These are phyloP conservation scores for Fusarium torreyae DNA, from an alignment of 2,329 filamentous ascomycete species.

Conservation along the genomic window DNA sequence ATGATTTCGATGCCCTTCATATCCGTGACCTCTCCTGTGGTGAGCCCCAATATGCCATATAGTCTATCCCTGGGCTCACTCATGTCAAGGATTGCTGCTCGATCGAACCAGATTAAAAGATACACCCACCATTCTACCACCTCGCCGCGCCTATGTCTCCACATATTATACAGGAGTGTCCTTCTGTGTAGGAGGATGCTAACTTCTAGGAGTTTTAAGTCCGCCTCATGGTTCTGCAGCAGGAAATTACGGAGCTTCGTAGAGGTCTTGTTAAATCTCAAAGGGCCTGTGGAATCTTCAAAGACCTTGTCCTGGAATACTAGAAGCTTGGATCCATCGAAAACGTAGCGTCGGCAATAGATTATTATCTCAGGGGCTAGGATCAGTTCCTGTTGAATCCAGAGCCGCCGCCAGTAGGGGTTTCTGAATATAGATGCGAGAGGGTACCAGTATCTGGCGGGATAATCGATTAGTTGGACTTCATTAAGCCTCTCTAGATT, in stretches of 20 bases:
- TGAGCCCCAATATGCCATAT: conserved; percentile 15
- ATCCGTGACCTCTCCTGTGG: neutral
- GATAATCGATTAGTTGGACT: conserved; percentile 7
- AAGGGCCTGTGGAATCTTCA: neutral
- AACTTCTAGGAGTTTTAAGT: too few relatives aligned
- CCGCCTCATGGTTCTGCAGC: too few relatives aligned
- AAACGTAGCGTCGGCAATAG: conserved; percentile 5
- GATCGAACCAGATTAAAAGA: neutral
- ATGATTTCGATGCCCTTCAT: neutral
- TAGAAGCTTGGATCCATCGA: conserved; percentile 2
- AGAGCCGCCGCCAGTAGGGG: conserved; percentile 19
- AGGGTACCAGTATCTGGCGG: conserved; percentile 11
- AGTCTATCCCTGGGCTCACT: conserved; percentile 9
- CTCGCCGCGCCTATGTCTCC: neutral
- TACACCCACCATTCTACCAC: neutral
- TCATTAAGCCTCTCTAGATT: conserved; percentile 2
- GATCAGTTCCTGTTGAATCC: conserved; percentile 16
- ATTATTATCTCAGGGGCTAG: conserved; percentile 4
- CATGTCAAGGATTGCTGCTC: neutral
- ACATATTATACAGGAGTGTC: neutral
- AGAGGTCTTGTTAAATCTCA: neutral
- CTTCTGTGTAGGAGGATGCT: neutral
- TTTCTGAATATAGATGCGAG: conserved; percentile 19
- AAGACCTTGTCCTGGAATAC: neutral
- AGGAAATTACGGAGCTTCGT: neutral